phyloP scores from a whole-genome alignment of 2,329 filamentous ascomycete species.

The Xylaria sp. region DNA sequence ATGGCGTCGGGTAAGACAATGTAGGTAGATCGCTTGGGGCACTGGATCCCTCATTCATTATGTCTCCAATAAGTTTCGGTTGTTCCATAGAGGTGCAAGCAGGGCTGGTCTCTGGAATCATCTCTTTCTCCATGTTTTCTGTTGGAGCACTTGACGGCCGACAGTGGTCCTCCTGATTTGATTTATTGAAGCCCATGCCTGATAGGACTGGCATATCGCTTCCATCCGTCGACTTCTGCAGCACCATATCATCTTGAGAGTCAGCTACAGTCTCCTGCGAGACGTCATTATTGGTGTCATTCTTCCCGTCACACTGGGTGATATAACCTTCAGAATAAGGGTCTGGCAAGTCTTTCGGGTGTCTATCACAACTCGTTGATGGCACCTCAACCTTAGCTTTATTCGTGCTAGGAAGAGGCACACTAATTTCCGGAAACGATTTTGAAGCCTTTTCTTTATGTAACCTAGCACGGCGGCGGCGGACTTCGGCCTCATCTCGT shows the following conservation, averaged over 20 bases:
- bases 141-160: conserved; percentile 26
- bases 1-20: conserved; percentile 41
- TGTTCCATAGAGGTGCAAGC: conserved; percentile 40
- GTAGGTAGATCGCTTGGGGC: conserved; percentile 37
- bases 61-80: conserved; percentile 41
- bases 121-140: conserved; percentile 43
- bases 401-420: conserved; percentile 38
- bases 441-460: conserved; percentile 46
- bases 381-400: conserved; percentile 48
- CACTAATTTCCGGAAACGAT: conserved; percentile 45
- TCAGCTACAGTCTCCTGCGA: conserved; percentile 51
- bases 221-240: conserved; percentile 9
- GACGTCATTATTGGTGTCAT: conserved; percentile 37
- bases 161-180: conserved; percentile 14
- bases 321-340: conserved; percentile 34
- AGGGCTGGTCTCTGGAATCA: conserved; percentile 51
- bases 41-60: conserved; percentile 41
- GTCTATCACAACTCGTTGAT: conserved; percentile 46
- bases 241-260: conserved; percentile 44
- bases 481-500: conserved; percentile 40
- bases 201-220: conserved; percentile 3
- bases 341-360: conserved; percentile 13
- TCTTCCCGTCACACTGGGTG: conserved; percentile 36
- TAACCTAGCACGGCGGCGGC: conserved; percentile 44
- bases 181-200: background rate